A percentile compares a stretch with the other conserved stretches of the same genome.
These are phyloP conservation scores for Herpetomonas samuelpessoai DNA, from an alignment of 208 protist species.

Conservation along the genomic window DNA sequence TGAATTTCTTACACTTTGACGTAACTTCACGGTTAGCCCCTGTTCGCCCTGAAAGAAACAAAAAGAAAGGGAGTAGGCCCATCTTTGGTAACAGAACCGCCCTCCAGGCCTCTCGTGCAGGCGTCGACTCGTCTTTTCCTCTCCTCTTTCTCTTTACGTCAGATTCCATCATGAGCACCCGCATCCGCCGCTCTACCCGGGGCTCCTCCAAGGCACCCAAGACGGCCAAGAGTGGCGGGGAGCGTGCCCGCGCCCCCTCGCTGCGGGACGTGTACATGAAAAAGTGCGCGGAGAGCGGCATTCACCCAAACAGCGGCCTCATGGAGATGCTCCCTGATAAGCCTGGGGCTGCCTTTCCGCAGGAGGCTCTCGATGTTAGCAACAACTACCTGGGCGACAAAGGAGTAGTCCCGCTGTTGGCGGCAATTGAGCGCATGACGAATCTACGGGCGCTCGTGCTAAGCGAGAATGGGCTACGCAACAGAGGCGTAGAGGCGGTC, in stretches of 20 bases:
- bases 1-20: no score
- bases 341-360: slow-evolving; percentile 20
- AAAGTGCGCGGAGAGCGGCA: slow-evolving; percentile 56
- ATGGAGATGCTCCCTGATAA: slow-evolving; percentile 56
- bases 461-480: slow-evolving; percentile 86
- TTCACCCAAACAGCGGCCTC: slow-evolving; percentile 76
- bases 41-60: no score
- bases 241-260: slow-evolving; percentile 22
- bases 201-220: not conserved
- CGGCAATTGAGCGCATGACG: slow-evolving; percentile 49
- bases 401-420: slow-evolving; percentile 68
- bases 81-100: no score
- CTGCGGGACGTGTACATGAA: slow-evolving; percentile 79
- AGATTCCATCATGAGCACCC: not conserved
- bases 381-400: slow-evolving; percentile 89
- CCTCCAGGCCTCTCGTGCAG: no score
- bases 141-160: not conserved
- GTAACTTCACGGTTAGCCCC: no score
- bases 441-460: slow-evolving; percentile 55
- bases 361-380: slow-evolving; percentile 63
- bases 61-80: no score
- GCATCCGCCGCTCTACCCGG: not conserved
- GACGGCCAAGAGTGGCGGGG: slow-evolving; percentile 20
- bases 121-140: no score
- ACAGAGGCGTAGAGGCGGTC: slow-evolving; percentile 61